Evolutionary conservation across 225 moss, liverwort and hornwort genomes (phyloP).

Genomic region (Physcomitrium patens): DNA sequence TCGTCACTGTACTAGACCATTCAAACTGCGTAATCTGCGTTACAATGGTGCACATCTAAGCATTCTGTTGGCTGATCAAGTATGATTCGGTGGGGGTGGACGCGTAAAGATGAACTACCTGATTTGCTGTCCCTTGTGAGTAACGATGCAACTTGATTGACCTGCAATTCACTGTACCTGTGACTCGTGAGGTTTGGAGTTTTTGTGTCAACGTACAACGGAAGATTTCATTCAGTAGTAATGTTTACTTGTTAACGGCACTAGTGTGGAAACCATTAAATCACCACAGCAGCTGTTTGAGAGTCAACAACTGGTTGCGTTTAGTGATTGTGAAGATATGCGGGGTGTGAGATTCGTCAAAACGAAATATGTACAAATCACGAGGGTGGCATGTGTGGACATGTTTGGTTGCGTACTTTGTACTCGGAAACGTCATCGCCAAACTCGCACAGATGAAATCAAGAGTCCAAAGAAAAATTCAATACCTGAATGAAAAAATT

Average conservation of each 20-base stretch:
- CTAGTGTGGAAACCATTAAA: too few relatives aligned
- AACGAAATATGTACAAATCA: background rate
- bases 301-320: background rate
- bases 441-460: conserved; percentile 6
- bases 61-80: background rate
- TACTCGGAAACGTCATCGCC: conserved; percentile 23
- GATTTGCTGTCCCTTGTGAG: background rate
- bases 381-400: background rate
- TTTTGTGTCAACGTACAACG: background rate
- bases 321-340: background rate
- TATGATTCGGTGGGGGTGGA: background rate
- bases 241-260: background rate
- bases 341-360: background rate
- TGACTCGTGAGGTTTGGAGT: too few relatives aligned
- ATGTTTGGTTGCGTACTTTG: conserved; percentile 23
- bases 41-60: background rate
- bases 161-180: too few relatives aligned
- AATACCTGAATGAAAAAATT: background rate
- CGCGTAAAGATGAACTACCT: background rate
- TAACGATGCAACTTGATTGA: too few relatives aligned
- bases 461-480: conserved; percentile 26
- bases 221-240: background rate
- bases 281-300: background rate
- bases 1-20: background rate
- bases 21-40: background rate